Conservation (phyloP, 1,284 basidiomycete genomes). For the Cutaneotrichosporon sp. region DNA sequence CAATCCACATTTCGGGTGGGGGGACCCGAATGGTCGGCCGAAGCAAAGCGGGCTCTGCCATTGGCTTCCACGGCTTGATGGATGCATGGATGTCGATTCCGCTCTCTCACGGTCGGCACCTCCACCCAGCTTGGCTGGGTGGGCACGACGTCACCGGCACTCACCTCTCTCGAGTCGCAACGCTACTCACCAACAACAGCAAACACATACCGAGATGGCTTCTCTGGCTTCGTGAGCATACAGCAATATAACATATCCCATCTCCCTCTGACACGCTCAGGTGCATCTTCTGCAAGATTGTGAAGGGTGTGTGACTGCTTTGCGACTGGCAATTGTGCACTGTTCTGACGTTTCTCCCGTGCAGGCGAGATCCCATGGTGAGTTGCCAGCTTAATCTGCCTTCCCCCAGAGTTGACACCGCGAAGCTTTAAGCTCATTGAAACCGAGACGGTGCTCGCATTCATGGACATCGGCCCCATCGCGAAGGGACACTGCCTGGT, state of each 20-base stretch:
- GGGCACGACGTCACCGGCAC: not conserved
- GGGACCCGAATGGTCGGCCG: no score
- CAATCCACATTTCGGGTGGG: not conserved
- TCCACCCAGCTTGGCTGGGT: no score
- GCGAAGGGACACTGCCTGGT: constrained; percentile 75
- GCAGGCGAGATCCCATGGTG: constrained; percentile 58
- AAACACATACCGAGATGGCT: constrained; percentile 3
- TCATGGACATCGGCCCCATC: constrained; percentile 87
- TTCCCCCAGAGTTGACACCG: not conserved
- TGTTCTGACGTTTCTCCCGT: not conserved
- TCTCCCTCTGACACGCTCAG: constrained; percentile 20
- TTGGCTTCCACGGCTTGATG: not conserved
- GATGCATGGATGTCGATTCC: no score
- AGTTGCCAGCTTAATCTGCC: no score
- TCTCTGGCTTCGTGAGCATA: constrained; percentile 20
- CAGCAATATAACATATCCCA: not conserved
- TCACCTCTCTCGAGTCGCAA: no score
- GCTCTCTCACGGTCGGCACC: constrained; percentile 7
- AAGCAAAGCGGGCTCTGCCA: not conserved
- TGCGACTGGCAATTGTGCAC: not conserved
- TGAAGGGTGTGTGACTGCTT: constrained; percentile 65
- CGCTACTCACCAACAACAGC: not conserved
- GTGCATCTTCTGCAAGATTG: constrained; percentile 89
- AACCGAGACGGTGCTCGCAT: constrained; percentile 70
- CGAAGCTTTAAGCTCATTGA: constrained; percentile 77